Evolutionary conservation across 768 basidiomycete species (phyloP), one percentile per base, ranked within the genome.

Genomic region (Asterophora parasitica): DNA sequence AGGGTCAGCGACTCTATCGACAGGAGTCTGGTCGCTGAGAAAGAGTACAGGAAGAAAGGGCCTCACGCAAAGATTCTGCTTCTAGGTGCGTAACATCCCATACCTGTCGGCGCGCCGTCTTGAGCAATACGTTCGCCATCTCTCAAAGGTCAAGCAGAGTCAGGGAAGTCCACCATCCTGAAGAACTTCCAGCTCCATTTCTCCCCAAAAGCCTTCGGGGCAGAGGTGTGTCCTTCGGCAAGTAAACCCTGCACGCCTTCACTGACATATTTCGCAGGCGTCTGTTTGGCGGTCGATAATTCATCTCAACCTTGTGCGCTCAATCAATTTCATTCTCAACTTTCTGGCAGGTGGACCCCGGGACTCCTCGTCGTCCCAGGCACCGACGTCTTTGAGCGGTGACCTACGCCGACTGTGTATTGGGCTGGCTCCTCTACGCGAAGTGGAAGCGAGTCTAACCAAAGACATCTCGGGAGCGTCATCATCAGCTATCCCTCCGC

Each of bases 141-240:
- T 33, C 41, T 34, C 42, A 1, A 40, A 83, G 81, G 82, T 40
- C 83, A 83, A 61, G 78, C 82, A 27, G 82, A 83, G 65, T 79
- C 81, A 5, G 83, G 83, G 26, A 84, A 85, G 59, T 82, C 81
- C 0, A 83, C 83, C 0, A 71, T 82, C 23, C 63, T 85, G 36
- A 83, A 83, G 66, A 82, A 82, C 58, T 81, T 83, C 53, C 79
- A 83, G 56, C 68, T 83, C 26, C 69, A 75, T 37, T 82, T 79
- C 51, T 72, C 79, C 7, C 82, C 83, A 0, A 73, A 74, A 50
- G 73, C 80, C 1, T 82, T 84, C 53, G 65, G 72, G 34, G 70
- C 74, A 2, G 81, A 85, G 65, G 73, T 74, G 62, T 44, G 9
- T 41, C 10, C 27, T 42, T 35, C 44, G 17, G 31, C 38, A 13